A percentile compares a stretch with the other conserved stretches of the same genome.
Conservation (phyloP, 1,139 yeast genomes). For the Debaryomyces coudertii region DNA sequence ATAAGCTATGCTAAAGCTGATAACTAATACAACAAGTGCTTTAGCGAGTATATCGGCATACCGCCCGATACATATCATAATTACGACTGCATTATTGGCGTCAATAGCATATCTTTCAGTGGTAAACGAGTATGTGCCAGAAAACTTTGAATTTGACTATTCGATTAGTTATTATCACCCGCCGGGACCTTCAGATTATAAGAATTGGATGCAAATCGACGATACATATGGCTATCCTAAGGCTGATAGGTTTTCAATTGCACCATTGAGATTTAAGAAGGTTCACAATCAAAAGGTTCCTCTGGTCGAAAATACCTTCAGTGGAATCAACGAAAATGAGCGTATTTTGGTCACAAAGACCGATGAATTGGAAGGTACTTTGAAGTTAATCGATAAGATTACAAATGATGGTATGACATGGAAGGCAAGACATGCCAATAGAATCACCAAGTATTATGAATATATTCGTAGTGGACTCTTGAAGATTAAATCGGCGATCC, state of each 20-base stretch:
- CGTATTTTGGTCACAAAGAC: conserved; percentile 47
- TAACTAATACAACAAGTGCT: conserved; percentile 39
- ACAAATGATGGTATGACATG: conserved; percentile 53
- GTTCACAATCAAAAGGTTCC: conserved; percentile 38
- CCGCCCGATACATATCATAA: conserved; percentile 87
- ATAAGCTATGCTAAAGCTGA: conserved; percentile 28
- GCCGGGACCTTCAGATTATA: conserved; percentile 37
- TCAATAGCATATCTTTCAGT: conserved; percentile 81
- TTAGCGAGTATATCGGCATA: conserved; percentile 73
- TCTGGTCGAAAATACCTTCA: conserved; percentile 33
- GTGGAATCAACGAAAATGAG: conserved; percentile 38
- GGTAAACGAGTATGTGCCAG: conserved; percentile 75
- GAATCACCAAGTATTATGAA: conserved; percentile 66
- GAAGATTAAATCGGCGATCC: conserved; percentile 56
- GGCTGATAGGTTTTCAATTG: conserved; percentile 50
- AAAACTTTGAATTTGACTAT: conserved; percentile 23
- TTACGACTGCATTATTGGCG: conserved; percentile 72
- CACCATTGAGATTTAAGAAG: conserved; percentile 60
- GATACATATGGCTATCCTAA: conserved; percentile 37
- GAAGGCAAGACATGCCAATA: conserved; percentile 68
- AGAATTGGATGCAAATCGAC: conserved; percentile 50
- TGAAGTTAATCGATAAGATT: conserved; percentile 35
- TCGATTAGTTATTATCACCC: conserved; percentile 43
- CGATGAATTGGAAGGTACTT: conserved; percentile 35
- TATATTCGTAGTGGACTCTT: conserved; percentile 51